Evolutionary conservation across 106 monocot genomes (phyloP), one percentile per base, ranked within the genome.

Genomic region (Posidonia australis): DNA sequence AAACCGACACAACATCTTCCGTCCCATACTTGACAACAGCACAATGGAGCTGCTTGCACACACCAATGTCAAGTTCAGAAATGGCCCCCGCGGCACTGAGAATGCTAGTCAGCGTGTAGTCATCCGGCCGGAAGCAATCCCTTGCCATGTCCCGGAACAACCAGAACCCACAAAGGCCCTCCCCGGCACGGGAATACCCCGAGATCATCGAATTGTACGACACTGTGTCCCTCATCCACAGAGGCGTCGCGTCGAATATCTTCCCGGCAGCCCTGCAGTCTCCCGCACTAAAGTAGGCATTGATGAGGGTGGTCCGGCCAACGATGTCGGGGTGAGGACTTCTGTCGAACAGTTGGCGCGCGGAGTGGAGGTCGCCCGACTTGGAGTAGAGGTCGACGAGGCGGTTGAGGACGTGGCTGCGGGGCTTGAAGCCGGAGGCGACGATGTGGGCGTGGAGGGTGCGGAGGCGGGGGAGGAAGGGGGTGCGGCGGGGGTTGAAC

Each of bases 191-290:
- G 47, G 90, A 70, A 58, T 81, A 87, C 26, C 70, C 87, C 2
- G 94, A 96, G 19, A 96, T 87, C 80, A 90, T 76, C 47, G 84
- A 75, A 48, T 96, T 96, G 78, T 96, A 87, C 67, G 87, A 79
- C 22, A 96, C 79, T 22, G 84, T 77, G 71, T 96, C 96, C 45
- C 87, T 82, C 48, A 66, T 10, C 3, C 6, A 0, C 23, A 73
- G 30, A 4, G 96, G 90, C 12, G 78, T 79, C 21, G 36, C 23
- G 47, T 82, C 82, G 80, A 96, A 96, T 21, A 87, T 17, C 25
- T 70, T 13, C 28, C 74, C 71, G 24, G 96, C 86, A 42, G 72
- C 48, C 9, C 25, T 32, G 47, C 78, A 67, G 67, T 72, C 32
- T 41, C 78, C 78, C 26, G 76, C 41, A 44, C 70, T 63, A 13